Evolutionary conservation across 768 basidiomycete species (phyloP), one percentile per base, ranked within the genome.

Genomic region (Botryobasidium botryosum): DNA sequence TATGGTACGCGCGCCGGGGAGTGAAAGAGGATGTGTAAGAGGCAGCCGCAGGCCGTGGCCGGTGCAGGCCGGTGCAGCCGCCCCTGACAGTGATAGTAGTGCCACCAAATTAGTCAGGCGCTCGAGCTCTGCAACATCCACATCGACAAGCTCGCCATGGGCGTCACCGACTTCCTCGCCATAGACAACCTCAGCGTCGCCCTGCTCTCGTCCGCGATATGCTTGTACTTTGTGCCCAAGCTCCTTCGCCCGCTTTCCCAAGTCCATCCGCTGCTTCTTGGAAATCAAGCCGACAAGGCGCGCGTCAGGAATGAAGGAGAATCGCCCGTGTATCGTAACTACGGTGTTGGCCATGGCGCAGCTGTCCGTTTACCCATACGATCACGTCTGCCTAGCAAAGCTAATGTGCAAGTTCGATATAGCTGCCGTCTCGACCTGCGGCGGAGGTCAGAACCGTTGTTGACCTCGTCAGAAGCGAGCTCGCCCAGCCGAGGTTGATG

Each of bases 241-340:
- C 40, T 49, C 35, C 15, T 49, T 17, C 15, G 44, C 32, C 46
- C 53, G 24, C 33, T 39, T 26, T 42, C 51, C 31, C 72, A 91
- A 35, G 87, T 91, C 0, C 90, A 94, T 55, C 90, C 90, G n/a
- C 81, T 96, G 52, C 69, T 92, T 6, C 71, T 96, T 1, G 88
- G 90, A 5, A 67, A 87, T 40, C 90, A 96, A 68, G 86, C 85
- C 53, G 91, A 94, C 59, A 79, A 80, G 23, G 78, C 77, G 10
- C 69, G 78, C 40, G 84, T 90, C 3, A 67, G 90, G 43, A 77
- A 84, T 55, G 69, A 79, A 10, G 68, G 71, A 6, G 82, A 91
- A 63, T 88, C 84, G 53, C 84, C 86, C 0, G 66, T 90, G 13
- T 92, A 91, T 60, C 73, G 91, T 55, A 87, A 84, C 64, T 94